Conservation (phyloP, 495 filamentous ascomycete genomes). For the Aspergillus ostianus region DNA sequence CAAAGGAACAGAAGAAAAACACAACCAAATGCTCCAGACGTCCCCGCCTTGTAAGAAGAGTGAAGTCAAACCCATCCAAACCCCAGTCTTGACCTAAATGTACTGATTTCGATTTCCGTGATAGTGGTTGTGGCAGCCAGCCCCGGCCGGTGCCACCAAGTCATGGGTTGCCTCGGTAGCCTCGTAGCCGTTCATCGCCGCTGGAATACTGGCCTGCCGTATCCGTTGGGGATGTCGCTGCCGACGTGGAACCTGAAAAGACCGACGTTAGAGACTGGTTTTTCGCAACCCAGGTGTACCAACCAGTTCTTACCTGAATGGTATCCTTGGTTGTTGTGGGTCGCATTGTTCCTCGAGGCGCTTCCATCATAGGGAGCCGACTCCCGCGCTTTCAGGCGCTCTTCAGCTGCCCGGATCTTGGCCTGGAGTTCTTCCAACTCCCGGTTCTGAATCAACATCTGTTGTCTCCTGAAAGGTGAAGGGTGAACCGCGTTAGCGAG, state of each 20-base stretch:
- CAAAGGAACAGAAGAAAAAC: slow-evolving; percentile 8
- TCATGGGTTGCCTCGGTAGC: slow-evolving; percentile 21
- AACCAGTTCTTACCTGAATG: slow-evolving; percentile 11
- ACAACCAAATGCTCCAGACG: slow-evolving; percentile 22
- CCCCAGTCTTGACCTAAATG: slow-evolving; percentile 17
- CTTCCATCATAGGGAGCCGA: slow-evolving; percentile 18
- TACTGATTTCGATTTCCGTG: slow-evolving; percentile 8
- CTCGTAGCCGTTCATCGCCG: slow-evolving; percentile 23
- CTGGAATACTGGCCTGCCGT: slow-evolving; percentile 23
- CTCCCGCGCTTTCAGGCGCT: slow-evolving; percentile 61
- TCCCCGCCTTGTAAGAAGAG: slow-evolving; percentile 17
- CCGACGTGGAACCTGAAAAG: slow-evolving; percentile 16
- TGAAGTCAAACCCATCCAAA: slow-evolving; percentile 16
- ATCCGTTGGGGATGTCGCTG: slow-evolving; percentile 25
- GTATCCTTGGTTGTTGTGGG: slow-evolving; percentile 18
- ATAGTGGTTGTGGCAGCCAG: slow-evolving; percentile 1
- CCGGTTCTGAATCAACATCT: slow-evolving; percentile 72
- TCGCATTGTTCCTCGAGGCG: slow-evolving; percentile 6
- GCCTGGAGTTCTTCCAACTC: slow-evolving; percentile 86
- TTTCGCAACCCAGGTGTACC: neutral
- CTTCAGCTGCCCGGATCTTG: slow-evolving; percentile 79
- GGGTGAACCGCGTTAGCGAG: neutral
- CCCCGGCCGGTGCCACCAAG: slow-evolving; percentile 9
- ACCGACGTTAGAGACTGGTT: slow-evolving; percentile 11
- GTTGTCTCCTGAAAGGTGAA: slow-evolving; percentile 45